These are phyloP conservation scores for Penicillium robsamsonii DNA, from an alignment of 495 filamentous ascomycete genomes.

Conservation along the genomic window DNA sequence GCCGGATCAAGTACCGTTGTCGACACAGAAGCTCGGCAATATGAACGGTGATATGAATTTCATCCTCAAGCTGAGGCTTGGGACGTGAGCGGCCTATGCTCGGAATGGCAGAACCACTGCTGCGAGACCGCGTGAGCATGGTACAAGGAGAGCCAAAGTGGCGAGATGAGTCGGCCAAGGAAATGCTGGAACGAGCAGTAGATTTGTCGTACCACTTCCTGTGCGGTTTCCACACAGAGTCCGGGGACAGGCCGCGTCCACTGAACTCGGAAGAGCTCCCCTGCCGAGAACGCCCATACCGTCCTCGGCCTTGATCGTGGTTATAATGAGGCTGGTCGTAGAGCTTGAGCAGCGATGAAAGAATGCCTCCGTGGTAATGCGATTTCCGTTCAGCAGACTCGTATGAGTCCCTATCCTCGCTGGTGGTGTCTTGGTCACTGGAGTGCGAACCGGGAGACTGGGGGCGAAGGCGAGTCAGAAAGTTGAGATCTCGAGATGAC, in stretches of 20 bases:
- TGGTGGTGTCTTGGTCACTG: slow-evolving; percentile 55
- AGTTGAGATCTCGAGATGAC: slow-evolving; percentile 37
- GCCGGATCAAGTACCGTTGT: slow-evolving; percentile 78
- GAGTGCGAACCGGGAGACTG: slow-evolving; percentile 48
- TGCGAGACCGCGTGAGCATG: slow-evolving; percentile 47
- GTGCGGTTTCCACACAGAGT: slow-evolving; percentile 42
- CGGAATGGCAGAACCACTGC: slow-evolving; percentile 35
- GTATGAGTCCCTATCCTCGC: slow-evolving; percentile 53
- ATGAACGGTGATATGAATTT: slow-evolving; percentile 82
- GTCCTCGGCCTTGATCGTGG: slow-evolving; percentile 25
- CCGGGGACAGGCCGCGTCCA: slow-evolving; percentile 34
- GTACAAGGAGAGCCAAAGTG: slow-evolving; percentile 39
- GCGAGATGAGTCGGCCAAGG: slow-evolving; percentile 48
- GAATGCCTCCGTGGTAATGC: slow-evolving; percentile 71
- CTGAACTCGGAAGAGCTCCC: slow-evolving; percentile 35
- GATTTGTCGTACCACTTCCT: slow-evolving; percentile 66
- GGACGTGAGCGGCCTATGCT: slow-evolving; percentile 40
- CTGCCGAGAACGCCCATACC: slow-evolving; percentile 35
- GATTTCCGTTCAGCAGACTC: slow-evolving; percentile 67
- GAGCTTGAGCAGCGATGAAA: slow-evolving; percentile 76
- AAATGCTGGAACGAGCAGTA: slow-evolving; percentile 46
- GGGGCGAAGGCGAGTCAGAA: slow-evolving; percentile 38
- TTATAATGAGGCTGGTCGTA: slow-evolving; percentile 46
- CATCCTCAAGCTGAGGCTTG: slow-evolving; percentile 53
- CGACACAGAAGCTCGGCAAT: slow-evolving; percentile 81